phyloP scores from a whole-genome alignment of 352 stramenopile species.

The Phytopythium vexans region DNA sequence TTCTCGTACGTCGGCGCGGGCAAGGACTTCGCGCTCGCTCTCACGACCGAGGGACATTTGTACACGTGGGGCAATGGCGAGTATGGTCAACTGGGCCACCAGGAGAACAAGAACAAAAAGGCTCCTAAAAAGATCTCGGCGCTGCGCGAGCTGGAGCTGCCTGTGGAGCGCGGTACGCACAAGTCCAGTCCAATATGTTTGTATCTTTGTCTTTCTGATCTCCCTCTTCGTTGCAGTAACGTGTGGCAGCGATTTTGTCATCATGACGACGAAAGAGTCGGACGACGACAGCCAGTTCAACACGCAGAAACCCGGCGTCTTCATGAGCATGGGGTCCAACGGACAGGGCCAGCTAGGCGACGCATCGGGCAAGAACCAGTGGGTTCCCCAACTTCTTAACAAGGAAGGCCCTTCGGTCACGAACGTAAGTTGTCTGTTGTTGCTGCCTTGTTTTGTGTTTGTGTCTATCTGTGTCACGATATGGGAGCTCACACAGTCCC shows the following conservation, averaged over 20 bases:
- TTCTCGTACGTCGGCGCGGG: conserved; percentile 57
- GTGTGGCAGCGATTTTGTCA: conserved; percentile 65
- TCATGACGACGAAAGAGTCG: conserved; percentile 68
- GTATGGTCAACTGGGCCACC: conserved; percentile 71
- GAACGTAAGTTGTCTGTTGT: conserved; percentile 21
- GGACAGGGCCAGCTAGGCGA: conserved; percentile 65
- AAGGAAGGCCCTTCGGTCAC: conserved; percentile 60
- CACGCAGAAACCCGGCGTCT: conserved; percentile 67
- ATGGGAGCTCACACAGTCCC: not conserved
- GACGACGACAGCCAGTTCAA: conserved; percentile 75
- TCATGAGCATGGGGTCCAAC: conserved; percentile 82
- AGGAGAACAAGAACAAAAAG: conserved; percentile 88
- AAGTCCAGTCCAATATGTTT: not conserved
- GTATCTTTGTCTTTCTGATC: conserved; percentile 7
- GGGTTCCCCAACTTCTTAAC: conserved; percentile 76
- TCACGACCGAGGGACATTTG: conserved; percentile 60
- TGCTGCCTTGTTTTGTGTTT: not conserved
- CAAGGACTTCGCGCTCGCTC: conserved; percentile 51
- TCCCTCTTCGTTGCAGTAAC: conserved; percentile 18
- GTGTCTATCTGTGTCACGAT: not conserved
- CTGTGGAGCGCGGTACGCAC: conserved; percentile 50
- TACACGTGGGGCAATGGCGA: conserved; percentile 84
- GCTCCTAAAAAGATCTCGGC: conserved; percentile 83
- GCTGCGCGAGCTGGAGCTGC: conserved; percentile 72
- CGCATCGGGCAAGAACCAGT: conserved; percentile 73